Evolutionary conservation across 805 yeast genomes (phyloP).

Genomic region (Candida insectalens): DNA sequence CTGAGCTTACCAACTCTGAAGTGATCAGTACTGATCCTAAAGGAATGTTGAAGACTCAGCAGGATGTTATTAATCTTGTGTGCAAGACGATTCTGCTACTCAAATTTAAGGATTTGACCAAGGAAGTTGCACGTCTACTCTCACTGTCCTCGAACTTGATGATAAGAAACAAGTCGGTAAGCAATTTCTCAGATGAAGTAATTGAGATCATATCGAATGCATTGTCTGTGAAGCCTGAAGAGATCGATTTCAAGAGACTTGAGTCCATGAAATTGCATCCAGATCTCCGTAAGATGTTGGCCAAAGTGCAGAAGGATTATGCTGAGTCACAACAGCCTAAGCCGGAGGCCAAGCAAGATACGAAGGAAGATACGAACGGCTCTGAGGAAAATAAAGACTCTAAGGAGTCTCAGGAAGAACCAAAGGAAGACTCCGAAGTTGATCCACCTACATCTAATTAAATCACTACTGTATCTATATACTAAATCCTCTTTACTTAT

Average conservation of each 20-base stretch:
- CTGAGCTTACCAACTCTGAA: conserved; percentile 59
- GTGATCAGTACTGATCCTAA: conserved; percentile 46
- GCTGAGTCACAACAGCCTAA: background rate
- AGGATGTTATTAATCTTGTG: conserved; percentile 55
- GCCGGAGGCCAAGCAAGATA: conserved; percentile 1
- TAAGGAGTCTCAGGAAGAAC: background rate
- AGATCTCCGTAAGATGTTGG: conserved; percentile 12
- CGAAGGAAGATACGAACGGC: background rate
- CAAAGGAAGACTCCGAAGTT: background rate
- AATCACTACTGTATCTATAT: too few relatives aligned
- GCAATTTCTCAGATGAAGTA: conserved; percentile 22
- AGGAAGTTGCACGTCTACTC: conserved; percentile 18
- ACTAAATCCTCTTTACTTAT: background rate
- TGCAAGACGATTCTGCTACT: conserved; percentile 41
- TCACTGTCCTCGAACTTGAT: conserved; percentile 19
- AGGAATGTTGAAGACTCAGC: conserved; percentile 59
- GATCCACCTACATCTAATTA: too few relatives aligned
- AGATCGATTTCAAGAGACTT: conserved; percentile 15
- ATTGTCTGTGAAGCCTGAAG: conserved; percentile 20
- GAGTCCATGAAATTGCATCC: conserved; percentile 16
- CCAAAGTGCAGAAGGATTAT: conserved; percentile 1
- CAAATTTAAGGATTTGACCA: conserved; percentile 16
- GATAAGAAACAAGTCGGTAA: conserved; percentile 13
- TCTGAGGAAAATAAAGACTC: background rate
- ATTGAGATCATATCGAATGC: conserved; percentile 25